Evolutionary conservation across 257 asterid genomes (phyloP), one percentile per base, ranked within the genome.

Genomic region (Nicotiana noctiflora): DNA sequence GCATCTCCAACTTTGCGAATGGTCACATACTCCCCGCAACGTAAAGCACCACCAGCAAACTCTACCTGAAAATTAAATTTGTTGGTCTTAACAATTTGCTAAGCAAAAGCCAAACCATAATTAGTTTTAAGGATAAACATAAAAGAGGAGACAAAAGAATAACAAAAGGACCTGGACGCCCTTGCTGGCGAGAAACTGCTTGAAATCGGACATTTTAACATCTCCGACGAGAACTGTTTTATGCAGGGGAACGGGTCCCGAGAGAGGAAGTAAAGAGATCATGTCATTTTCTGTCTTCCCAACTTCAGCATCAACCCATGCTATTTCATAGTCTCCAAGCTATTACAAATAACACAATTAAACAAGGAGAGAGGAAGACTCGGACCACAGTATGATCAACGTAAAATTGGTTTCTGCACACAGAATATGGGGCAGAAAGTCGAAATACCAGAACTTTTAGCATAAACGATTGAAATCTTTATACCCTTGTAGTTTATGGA

Each of bases 241-340:
- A 85, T 95, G 99, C 52, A 95, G 87, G 74, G 97, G 91, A 79
- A 95, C 88, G 60, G 91, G 90, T 68, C 89, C 85, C 53, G 97
- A 89, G 77, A 89, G 89, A 83, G 98, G 98, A 86, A 88, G 91
- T 83, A 93, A 84, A 55, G 97, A 90, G 77, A 92, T 79, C 82
- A 91, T 84, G 64, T 89, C 98, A 79, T 75, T 88, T 78, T 92
- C 97, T 27, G 94, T 87, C 89, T 90, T 90, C 82, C 93, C 98
- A 72, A 92, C 98, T 90, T 91, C 93, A 82, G 97, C 97, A 89
- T 95, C 97, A 86, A 93, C 79, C 99, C 99, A 95, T 46, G 99
- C 97, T 82, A 95, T 85, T 89, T 95, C 99, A 82, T 93, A 90
- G 75, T 95, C 99, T 81, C 98, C 99, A 83, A 95, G 92, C 98